Conservation (phyloP, 208 protist genomes). For the Trypanosoma platydactyli region DNA sequence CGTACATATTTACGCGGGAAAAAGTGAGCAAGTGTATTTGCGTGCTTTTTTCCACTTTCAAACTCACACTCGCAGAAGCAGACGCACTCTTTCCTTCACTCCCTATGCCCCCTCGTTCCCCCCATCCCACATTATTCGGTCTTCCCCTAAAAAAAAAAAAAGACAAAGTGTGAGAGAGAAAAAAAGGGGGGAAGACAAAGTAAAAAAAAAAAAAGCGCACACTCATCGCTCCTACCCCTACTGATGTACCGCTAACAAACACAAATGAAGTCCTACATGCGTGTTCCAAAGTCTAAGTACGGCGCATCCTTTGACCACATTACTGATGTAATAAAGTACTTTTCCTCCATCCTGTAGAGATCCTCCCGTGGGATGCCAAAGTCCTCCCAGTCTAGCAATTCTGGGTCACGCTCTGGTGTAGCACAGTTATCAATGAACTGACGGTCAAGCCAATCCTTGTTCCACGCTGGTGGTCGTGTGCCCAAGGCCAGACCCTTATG, state of each 20-base stretch:
- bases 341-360: conserved; percentile 90
- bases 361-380: conserved; percentile 91
- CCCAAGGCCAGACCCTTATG: conserved; percentile 76
- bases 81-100: not conserved
- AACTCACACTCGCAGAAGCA: conserved; percentile 22
- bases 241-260: conserved; percentile 2
- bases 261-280: conserved; percentile 45
- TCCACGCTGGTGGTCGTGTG: conserved; percentile 76
- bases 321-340: conserved; percentile 87
- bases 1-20: not conserved
- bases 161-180: no score
- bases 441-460: conserved; percentile 86
- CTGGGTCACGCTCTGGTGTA: conserved; percentile 85
- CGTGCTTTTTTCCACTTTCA: not conserved
- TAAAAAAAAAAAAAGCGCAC: no score
- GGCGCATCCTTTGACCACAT: conserved; percentile 80
- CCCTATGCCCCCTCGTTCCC: not conserved
- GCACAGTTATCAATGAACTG: conserved; percentile 91
- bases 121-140: conserved; percentile 4
- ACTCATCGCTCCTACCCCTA: not conserved
- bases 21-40: not conserved
- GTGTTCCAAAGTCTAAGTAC: conserved; percentile 67
- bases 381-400: conserved; percentile 91
- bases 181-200: not conserved
- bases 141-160: not conserved